Evolutionary conservation across 1,284 basidiomycete genomes (phyloP), one percentile per base, ranked within the genome.

Genomic region (Leccinum olivaceoglutinosum): DNA sequence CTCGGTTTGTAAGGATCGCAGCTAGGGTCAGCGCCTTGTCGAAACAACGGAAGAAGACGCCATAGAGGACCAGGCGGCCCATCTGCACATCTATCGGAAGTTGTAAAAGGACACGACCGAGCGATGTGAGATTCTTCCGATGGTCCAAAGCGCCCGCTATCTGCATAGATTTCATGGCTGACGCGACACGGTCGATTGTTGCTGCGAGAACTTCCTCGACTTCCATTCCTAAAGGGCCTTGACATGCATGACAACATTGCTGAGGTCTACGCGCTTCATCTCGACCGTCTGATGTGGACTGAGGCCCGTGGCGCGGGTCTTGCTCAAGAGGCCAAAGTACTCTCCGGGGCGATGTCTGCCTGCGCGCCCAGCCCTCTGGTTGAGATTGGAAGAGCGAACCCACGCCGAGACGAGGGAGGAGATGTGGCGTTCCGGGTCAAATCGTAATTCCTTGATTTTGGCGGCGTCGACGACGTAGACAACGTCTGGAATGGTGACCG

Each of bases 401-500:
- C 94, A 96, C 0, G 93, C 92, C 14, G 89, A 89, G 60, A 95
- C 88, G 39, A 97, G 82, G 54, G 92, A 90, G 0, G 92, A 93
- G 78, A 96, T 90, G 69, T 93, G 92, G 34, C 89, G 83, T 61
- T 92, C 86, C 0, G 95, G 94, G 73, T 98, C 94, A 73, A 94
- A 98, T n/a, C 90, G 86, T 73, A 93, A 87, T 77, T 98, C 94
- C 77, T 96, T 97, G 73, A 96, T 85, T 71, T 90, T 89, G 29
- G 85, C 96, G 0, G 91, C 85, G 73, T 98, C 96, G 56, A 98
- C 87, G 58, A 98, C 96, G 72, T 94, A 96, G 7, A 97, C 94
- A 34, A 98, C 94, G 71, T 98, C 93, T 1, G 96, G 96, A 68
- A 98, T 98, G 1, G 96, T 98, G 68, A 98, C 85, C 5, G 93